Percentiles rank a stretch among this genome's conserved stretches.
Conservation (phyloP, 2,329 filamentous ascomycete genomes). For the Didymella arachidicola region DNA sequence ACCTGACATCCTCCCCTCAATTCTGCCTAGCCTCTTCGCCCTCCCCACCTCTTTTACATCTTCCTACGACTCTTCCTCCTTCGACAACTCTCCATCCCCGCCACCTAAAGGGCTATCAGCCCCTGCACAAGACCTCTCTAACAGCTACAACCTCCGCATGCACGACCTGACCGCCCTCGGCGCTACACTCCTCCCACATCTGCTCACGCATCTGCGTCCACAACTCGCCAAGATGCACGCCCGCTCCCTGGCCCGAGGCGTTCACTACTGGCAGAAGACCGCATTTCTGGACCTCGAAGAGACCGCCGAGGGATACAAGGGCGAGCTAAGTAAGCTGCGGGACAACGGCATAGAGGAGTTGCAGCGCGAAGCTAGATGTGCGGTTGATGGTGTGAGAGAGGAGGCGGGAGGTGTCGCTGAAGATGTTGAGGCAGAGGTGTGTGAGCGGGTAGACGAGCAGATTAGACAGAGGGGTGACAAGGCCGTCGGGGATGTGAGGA, state of each 20-base stretch:
- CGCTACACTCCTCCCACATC: not conserved
- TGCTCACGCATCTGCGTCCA: not conserved
- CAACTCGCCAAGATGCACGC: not conserved
- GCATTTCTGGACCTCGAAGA: conserved; percentile 1
- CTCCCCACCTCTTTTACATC: not conserved
- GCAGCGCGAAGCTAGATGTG: not conserved
- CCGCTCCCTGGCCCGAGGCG: not conserved
- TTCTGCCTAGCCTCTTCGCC: not conserved
- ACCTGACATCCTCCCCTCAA: not conserved
- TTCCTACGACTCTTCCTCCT: not conserved
- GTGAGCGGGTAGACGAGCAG: not conserved
- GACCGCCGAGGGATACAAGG: not conserved
- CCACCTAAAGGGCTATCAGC: not conserved
- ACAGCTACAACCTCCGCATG: not conserved
- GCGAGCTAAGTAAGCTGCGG: not conserved
- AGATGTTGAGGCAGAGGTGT: not conserved
- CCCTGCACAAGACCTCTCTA: not conserved
- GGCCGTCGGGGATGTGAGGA: not conserved
- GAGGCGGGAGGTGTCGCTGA: not conserved
- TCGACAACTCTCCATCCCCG: not conserved
- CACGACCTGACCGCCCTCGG: not conserved
- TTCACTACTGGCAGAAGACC: not conserved
- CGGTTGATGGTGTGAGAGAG: not conserved
- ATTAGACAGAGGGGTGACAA: not conserved
- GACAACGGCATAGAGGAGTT: not conserved